Conservation (phyloP, 345 rosid species). For the Erucastrum elatum region DNA sequence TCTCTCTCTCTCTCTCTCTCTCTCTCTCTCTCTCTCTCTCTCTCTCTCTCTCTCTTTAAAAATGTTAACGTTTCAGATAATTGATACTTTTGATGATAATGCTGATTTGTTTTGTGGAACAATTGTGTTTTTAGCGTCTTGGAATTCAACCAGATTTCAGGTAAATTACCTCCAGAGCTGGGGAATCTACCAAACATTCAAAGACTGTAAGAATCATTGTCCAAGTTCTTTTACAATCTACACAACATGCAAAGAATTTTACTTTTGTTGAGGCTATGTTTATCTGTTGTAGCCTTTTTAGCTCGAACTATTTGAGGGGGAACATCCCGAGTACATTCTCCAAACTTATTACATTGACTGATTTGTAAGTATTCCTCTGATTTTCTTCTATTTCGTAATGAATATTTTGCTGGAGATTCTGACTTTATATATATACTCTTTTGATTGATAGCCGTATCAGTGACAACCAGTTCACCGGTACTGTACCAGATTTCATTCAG, state of each 20-base stretch:
- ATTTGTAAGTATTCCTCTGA: conserved; percentile 42
- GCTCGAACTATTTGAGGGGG: conserved; percentile 55
- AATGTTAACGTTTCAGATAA: too few relatives aligned
- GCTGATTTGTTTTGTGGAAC: too few relatives aligned
- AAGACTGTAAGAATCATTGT: conserved; percentile 29
- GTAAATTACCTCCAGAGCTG: conserved; percentile 46
- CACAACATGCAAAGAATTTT: conserved; percentile 5
- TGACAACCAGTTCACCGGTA: conserved; percentile 54
- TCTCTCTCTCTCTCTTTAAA: too few relatives aligned
- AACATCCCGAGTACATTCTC: conserved; percentile 52
- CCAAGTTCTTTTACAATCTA: background rate
- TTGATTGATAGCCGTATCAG: conserved; percentile 44
- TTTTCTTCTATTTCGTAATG: background rate
- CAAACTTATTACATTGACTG: conserved; percentile 43
- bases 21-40: too few relatives aligned
- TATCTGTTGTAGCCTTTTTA: conserved; percentile 38
- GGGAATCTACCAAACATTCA: conserved; percentile 33
- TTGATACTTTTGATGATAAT: too few relatives aligned
- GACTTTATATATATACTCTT: background rate
- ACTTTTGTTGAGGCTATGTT: too few relatives aligned
- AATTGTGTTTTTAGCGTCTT: too few relatives aligned
- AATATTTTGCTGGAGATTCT: background rate
- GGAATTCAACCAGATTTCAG: conserved; percentile 46
- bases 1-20: too few relatives aligned
- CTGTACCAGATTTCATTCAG: conserved; percentile 53